Evolutionary conservation across 192 early-diverging fungal species (phyloP).

Genomic region (Dimargaris cristalligena): DNA sequence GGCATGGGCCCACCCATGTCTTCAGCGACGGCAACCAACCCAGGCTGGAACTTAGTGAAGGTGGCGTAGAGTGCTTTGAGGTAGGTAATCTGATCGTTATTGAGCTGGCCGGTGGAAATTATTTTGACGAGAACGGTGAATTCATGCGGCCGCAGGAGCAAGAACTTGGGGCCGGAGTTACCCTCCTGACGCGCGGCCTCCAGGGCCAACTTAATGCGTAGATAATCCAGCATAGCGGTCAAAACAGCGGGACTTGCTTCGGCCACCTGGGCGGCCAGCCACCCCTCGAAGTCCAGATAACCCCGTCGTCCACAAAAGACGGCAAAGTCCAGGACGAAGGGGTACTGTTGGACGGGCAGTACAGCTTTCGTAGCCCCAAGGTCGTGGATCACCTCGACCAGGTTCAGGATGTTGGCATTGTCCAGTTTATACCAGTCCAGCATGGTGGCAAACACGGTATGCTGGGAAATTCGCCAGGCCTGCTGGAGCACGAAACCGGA

Average conservation of each 20-base stretch:
- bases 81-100: conserved; percentile 28
- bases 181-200: conserved; percentile 29
- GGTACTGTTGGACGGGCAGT: neutral
- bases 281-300: conserved; percentile 26
- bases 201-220: conserved; percentile 27
- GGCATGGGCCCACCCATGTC: conserved; percentile 16
- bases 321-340: conserved; percentile 29
- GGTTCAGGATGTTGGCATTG: neutral
- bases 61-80: conserved; percentile 31
- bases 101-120: conserved; percentile 19
- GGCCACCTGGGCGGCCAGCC: conserved; percentile 25
- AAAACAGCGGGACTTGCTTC: conserved; percentile 27
- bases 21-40: conserved; percentile 19
- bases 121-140: conserved; percentile 26
- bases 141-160: conserved; percentile 14
- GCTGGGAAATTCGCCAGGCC: conserved; percentile 1
- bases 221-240: conserved; percentile 27
- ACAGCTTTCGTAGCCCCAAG: neutral
- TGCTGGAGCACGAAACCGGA: neutral
- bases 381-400: conserved; percentile 5
- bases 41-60: conserved; percentile 23
- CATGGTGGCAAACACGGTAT: conserved; percentile 8
- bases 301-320: conserved; percentile 28
- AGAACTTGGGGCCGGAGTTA: neutral
- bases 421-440: conserved; percentile 8